These are phyloP conservation scores for Abortiporus biennis DNA, from an alignment of 1,284 basidiomycete species.

Conservation along the genomic window DNA sequence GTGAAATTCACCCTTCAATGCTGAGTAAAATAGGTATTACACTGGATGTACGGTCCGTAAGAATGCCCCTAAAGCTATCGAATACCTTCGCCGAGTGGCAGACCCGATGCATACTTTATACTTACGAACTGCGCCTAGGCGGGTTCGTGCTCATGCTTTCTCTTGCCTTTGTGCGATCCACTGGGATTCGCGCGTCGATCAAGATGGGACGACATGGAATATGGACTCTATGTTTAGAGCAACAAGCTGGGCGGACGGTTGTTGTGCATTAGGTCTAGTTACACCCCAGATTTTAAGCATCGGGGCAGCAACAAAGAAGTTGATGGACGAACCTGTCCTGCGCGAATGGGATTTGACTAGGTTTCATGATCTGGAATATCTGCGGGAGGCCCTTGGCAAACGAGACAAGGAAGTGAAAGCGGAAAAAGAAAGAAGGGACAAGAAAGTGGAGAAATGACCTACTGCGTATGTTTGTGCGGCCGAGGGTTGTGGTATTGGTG, in stretches of 20 bases:
- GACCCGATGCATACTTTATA: too few species aligned
- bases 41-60: too few species aligned
- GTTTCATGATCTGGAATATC: slow-evolving; percentile 2
- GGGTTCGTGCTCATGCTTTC: too few species aligned
- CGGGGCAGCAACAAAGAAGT: not conserved
- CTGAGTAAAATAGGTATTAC: too few species aligned
- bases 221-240: not conserved
- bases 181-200: too few species aligned
- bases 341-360: not conserved
- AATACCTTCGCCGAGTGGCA: too few species aligned
- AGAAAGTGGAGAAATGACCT: slow-evolving; percentile 6
- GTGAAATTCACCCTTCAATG: too few species aligned
- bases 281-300: not conserved
- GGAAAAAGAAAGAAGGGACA: slow-evolving; percentile 4
- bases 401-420: slow-evolving; percentile 5
- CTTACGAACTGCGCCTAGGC: too few species aligned
- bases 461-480: slow-evolving; percentile 8
- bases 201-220: too few species aligned
- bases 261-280: not conserved
- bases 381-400: slow-evolving; percentile 8
- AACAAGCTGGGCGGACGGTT: not conserved
- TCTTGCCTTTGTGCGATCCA: too few species aligned
- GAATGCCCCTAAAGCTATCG: too few species aligned
- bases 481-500: slow-evolving; percentile 5
- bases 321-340: not conserved